Evolutionary conservation across 2,329 filamentous ascomycete species (phyloP).

Genomic region (Sarocladium strictum): DNA sequence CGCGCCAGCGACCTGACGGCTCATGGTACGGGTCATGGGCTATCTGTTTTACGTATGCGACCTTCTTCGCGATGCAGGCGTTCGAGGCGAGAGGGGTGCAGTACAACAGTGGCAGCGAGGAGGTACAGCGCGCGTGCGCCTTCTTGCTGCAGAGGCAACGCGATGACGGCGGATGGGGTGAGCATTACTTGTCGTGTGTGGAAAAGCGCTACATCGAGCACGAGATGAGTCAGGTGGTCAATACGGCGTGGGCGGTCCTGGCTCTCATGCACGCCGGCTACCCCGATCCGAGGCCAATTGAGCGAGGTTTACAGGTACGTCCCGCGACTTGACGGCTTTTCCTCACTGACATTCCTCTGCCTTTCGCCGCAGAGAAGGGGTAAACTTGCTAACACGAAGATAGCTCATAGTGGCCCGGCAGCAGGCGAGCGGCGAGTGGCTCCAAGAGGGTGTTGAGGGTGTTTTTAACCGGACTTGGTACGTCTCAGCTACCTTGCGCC

Average conservation of each 20-base stretch:
- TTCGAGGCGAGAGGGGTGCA: slow-evolving; percentile 69
- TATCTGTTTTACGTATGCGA: slow-evolving; percentile 88
- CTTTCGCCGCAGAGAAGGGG: background rate
- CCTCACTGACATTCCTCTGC: background rate
- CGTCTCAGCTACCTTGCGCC: background rate
- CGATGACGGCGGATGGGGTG: slow-evolving; percentile 20
- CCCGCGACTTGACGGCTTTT: background rate
- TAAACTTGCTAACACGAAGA: background rate
- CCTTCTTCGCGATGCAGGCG: slow-evolving; percentile 83
- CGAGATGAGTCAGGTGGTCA: background rate
- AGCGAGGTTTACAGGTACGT: background rate
- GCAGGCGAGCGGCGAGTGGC: slow-evolving; percentile 8
- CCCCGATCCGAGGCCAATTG: background rate
- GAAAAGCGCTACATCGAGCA: background rate
- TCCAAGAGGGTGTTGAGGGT: slow-evolving; percentile 5
- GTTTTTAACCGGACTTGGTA: slow-evolving; percentile 1
- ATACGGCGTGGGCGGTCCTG: slow-evolving; percentile 6
- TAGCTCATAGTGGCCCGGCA: slow-evolving; percentile 1
- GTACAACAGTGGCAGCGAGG: slow-evolving; percentile 61
- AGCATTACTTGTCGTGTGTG: background rate
- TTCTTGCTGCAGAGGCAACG: slow-evolving; percentile 59
- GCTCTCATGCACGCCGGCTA: slow-evolving; percentile 6
- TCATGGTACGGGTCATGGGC: slow-evolving; percentile 92
- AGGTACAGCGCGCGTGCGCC: slow-evolving; percentile 65
- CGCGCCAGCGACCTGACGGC: slow-evolving; percentile 65